Evolutionary conservation across 2,329 filamentous ascomycete species (phyloP).

Genomic region (Bipolaris gigantea): DNA sequence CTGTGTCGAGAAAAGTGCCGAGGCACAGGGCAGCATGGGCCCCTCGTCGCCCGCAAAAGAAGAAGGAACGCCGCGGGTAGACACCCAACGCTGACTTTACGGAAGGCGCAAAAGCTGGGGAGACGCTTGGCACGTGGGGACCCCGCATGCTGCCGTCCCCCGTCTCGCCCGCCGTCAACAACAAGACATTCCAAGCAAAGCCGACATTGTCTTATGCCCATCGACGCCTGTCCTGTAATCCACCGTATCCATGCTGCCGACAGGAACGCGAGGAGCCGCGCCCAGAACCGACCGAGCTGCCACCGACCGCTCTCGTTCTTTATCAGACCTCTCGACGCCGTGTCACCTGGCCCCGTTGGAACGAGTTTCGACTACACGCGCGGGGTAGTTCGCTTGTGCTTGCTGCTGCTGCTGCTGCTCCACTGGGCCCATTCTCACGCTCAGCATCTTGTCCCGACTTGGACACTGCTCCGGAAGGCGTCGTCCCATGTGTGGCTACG

Average conservation of each 20-base stretch:
- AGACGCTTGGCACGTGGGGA: slow-evolving; percentile 34
- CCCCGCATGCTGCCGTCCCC: slow-evolving; percentile 27
- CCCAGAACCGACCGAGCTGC: slow-evolving; percentile 3
- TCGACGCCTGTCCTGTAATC: slow-evolving; percentile 12
- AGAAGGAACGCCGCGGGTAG: slow-evolving; percentile 5
- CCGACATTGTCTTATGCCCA: slow-evolving; percentile 5
- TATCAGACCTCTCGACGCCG: slow-evolving; percentile 10
- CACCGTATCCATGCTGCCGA: slow-evolving; percentile 7
- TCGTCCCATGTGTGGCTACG: slow-evolving; percentile 3
- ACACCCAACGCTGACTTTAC: slow-evolving; percentile 8
- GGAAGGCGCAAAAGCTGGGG: slow-evolving; percentile 24
- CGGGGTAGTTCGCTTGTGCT: slow-evolving; percentile 11
- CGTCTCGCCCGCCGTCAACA: slow-evolving; percentile 9
- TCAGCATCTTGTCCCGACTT: slow-evolving; percentile 6
- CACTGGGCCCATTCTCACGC: neutral
- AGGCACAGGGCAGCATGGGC: slow-evolving; percentile 19
- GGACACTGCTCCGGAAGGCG: slow-evolving; percentile 6
- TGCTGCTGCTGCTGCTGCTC: slow-evolving; percentile 4
- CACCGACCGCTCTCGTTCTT: slow-evolving; percentile 11
- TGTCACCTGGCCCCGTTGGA: slow-evolving; percentile 9
- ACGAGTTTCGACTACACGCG: slow-evolving; percentile 5
- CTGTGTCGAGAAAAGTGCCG: slow-evolving; percentile 25
- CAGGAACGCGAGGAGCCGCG: slow-evolving; percentile 8
- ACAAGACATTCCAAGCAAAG: slow-evolving; percentile 17
- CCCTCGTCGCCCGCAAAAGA: slow-evolving; percentile 1